phyloP scores from a whole-genome alignment of 345 rosid species.

The Aquilaria malaccensis region DNA sequence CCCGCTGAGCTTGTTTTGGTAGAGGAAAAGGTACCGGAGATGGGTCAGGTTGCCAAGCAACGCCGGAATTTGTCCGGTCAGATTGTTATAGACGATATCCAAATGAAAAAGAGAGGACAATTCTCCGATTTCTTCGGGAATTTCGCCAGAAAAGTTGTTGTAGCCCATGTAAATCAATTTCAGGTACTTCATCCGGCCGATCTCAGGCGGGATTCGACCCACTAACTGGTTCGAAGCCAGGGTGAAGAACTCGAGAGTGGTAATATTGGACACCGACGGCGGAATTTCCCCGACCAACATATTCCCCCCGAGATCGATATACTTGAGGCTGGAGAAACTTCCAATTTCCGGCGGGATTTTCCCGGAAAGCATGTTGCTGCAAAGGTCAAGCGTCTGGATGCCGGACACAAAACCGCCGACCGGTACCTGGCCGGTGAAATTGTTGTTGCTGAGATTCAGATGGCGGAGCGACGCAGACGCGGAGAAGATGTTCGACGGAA shows the following conservation, averaged over 20 bases:
- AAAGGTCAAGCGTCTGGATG: conserved; percentile 65
- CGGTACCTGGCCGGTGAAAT: conserved; percentile 65
- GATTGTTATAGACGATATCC: conserved; percentile 86
- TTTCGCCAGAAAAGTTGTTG: conserved; percentile 75
- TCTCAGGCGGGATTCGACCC: conserved; percentile 46
- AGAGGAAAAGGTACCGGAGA: conserved; percentile 66
- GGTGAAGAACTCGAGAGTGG: conserved; percentile 50
- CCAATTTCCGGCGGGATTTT: conserved; percentile 45
- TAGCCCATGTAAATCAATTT: conserved; percentile 87
- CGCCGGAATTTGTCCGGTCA: conserved; percentile 62
- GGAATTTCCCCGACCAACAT: conserved; percentile 58
- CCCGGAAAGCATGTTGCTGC: conserved; percentile 76
- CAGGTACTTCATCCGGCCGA: conserved; percentile 48
- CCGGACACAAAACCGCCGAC: conserved; percentile 19
- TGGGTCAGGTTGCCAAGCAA: conserved; percentile 49
- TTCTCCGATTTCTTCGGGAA: conserved; percentile 55
- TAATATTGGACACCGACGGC: conserved; percentile 34
- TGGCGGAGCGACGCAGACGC: conserved; percentile 37
- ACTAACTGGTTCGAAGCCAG: conserved; percentile 71
- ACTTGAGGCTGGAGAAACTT: conserved; percentile 37
- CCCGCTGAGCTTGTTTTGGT: conserved; percentile 67
- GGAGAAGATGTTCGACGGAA: conserved; percentile 43
- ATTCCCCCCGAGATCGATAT: conserved; percentile 87
- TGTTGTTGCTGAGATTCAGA: conserved; percentile 83
- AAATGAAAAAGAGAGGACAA: conserved; percentile 56